A percentile compares a stretch with the other conserved stretches of the same genome.
Evolutionary conservation across 2,329 filamentous ascomycete genomes (phyloP).

Genomic region (Botryosphaeria dothidea): DNA sequence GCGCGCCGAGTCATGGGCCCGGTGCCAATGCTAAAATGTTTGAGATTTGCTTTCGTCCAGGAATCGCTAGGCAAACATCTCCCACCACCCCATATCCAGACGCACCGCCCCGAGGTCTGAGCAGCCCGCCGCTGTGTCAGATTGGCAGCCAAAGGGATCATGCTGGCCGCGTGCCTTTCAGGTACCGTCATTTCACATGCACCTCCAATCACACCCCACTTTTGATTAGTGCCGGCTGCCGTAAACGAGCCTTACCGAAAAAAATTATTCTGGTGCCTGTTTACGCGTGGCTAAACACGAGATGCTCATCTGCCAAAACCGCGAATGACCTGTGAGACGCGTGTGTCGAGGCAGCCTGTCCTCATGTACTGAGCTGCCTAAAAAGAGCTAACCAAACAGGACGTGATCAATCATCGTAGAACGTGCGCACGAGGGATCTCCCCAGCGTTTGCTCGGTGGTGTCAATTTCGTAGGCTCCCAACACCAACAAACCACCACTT

Average conservation of each 20-base stretch:
- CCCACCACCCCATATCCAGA: slow-evolving; percentile 5
- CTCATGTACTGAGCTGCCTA: not conserved
- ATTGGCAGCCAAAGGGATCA: slow-evolving; percentile 1
- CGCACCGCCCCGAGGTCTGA: not conserved
- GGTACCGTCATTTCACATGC: slow-evolving; percentile 6
- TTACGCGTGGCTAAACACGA: not conserved
- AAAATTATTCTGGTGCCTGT: slow-evolving; percentile 4
- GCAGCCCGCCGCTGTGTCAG: slow-evolving; percentile 4
- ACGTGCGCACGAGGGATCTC: not conserved
- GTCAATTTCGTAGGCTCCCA: not conserved
- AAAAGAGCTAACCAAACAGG: not conserved
- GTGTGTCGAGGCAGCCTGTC: not conserved
- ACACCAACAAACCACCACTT: not conserved
- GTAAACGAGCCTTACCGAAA: not conserved
- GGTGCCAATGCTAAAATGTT: slow-evolving; percentile 1
- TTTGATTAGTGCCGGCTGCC: not conserved
- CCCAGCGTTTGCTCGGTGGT: not conserved
- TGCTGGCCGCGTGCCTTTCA: slow-evolving; percentile 2
- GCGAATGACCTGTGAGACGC: slow-evolving; percentile 1
- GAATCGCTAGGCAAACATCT: slow-evolving; percentile 9
- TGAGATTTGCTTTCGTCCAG: not conserved
- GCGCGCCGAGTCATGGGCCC: slow-evolving; percentile 4
- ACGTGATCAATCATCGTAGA: not conserved
- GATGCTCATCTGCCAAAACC: not conserved
- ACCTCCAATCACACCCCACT: slow-evolving; percentile 5